phyloP scores from a whole-genome alignment of 2,329 filamentous ascomycete species.

The Phialophora macrospora region DNA sequence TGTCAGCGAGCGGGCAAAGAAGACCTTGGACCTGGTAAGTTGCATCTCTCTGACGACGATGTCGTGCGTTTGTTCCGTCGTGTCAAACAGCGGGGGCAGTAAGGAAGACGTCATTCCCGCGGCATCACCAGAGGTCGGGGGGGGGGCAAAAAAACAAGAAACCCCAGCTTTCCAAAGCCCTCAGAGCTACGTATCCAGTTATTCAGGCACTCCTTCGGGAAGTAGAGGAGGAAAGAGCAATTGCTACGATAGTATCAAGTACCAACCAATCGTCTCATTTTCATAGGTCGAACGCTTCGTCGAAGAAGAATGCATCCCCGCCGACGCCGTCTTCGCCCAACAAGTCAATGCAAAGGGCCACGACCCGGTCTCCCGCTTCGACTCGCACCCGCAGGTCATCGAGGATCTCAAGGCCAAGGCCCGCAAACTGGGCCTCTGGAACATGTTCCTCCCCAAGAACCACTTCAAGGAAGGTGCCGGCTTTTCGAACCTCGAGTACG shows the following conservation, averaged over 20 bases:
- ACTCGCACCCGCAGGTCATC: slow-evolving; percentile 76
- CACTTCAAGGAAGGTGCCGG: slow-evolving; percentile 96
- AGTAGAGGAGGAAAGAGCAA: not conserved
- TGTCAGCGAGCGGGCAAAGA: slow-evolving; percentile 83
- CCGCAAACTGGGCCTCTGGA: slow-evolving; percentile 85
- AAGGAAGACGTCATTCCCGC: not conserved
- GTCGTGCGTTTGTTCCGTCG: not conserved
- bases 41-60: not conserved
- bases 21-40: slow-evolving; percentile 74
- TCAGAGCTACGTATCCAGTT: not conserved
- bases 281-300: slow-evolving; percentile 86
- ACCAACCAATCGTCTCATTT: slow-evolving; percentile 5
- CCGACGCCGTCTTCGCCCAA: slow-evolving; percentile 78
- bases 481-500: slow-evolving; percentile 87
- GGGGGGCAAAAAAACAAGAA: not conserved
- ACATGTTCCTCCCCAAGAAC: slow-evolving; percentile 94
- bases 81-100: not conserved
- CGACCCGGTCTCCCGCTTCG: slow-evolving; percentile 69
- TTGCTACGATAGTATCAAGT: not conserved
- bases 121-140: not conserved
- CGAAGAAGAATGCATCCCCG: slow-evolving; percentile 89
- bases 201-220: not conserved
- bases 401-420: slow-evolving; percentile 90
- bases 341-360: slow-evolving; percentile 67
- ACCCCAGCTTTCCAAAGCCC: not conserved